Base-by-base conservation (phyloP, 805 yeast genomes). In the Osmozyma mogii region DNA sequence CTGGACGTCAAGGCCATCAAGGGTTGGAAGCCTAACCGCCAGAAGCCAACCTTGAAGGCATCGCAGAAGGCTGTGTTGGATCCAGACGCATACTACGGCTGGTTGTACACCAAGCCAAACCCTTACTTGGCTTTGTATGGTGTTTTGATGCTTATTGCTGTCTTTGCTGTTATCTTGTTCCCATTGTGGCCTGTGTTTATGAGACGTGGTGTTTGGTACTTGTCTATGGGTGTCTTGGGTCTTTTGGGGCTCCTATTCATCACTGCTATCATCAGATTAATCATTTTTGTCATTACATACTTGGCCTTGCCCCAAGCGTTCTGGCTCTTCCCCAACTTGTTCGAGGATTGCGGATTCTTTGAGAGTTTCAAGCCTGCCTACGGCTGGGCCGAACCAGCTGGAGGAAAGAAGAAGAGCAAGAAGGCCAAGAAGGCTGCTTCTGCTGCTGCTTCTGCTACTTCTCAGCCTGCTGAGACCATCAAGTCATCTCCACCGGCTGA, bases 291-390 rank as follows among this genome's bases (percentile, higher is more conserved):
- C 15, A 43, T 81, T 29, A 71, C 87, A 0, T 69, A 71, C 40
- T 59, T 78, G 27, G 56, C 72, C 1, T 59, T 70, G 33, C 72
- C 75, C 6, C 75, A 75, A 24, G 95, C 94, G n/a, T 69, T 92
- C 52, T 92, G 98, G 98, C 53, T 92, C 27, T 89, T 85, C 69
- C 98, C 98, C 33, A 89, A 89, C 52, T 66, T 92, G 50, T 92
- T 88, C 58, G 98, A 79, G 38, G 98, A 92, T 50, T 88, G 94
- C 45, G 95, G 96, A 15, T 81, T 92, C 40, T 50, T 89, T 36
- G 97, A 89, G 35, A 82, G 95, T 64, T 92, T 92, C 64, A 69
- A 69, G 41, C 98, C 98, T 4, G 43, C 79, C n/a, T 92, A 82
- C 50, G 92, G 77, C 3, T 87, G 87, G 83, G 84, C 79, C 41